Percentiles rank a stretch among this genome's conserved stretches.
These are phyloP conservation scores for Crithidia mellificae DNA, from an alignment of 208 protist species.

Conservation along the genomic window DNA sequence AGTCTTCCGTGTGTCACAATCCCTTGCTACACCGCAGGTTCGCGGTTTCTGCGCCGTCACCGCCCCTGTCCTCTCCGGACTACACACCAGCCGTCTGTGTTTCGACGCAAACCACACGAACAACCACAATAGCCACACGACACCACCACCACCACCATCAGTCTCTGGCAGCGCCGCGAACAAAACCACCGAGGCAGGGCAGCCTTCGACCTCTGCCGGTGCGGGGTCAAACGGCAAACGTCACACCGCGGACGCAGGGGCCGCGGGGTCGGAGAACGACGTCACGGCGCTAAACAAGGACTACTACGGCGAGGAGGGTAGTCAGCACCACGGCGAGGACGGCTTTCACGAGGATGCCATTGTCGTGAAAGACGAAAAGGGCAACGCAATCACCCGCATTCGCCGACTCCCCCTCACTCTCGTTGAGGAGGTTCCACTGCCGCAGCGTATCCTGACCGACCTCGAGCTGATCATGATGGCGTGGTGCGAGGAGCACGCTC, in stretches of 20 bases:
- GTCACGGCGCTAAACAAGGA: constrained; percentile 24
- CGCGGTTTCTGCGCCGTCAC: constrained; percentile 10
- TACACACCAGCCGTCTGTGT: not conserved
- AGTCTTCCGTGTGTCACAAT: constrained; percentile 4
- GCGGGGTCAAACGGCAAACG: not conserved
- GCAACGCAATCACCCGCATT: constrained; percentile 69
- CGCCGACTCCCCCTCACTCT: constrained; percentile 73
- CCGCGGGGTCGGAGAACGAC: not conserved
- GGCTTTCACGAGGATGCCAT: constrained; percentile 62
- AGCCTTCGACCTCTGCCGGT: not conserved
- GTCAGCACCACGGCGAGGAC: constrained; percentile 18
- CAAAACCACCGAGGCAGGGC: not conserved
- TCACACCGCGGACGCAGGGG: not conserved
- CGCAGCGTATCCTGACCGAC: constrained; percentile 74
- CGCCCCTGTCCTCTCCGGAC: not conserved
- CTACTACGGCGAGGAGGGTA: constrained; percentile 30
- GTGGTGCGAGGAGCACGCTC: constrained; percentile 87
- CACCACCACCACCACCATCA: not conserved
- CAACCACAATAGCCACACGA: not conserved
- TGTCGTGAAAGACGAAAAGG: constrained; percentile 63
- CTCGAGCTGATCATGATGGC: constrained; percentile 89
- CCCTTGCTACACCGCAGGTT: not conserved
- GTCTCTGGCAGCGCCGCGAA: not conserved
- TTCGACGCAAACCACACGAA: not conserved
- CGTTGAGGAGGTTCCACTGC: constrained; percentile 83